Base-by-base conservation (phyloP, 2,329 filamentous ascomycete species). In the Fusarium longipes region DNA sequence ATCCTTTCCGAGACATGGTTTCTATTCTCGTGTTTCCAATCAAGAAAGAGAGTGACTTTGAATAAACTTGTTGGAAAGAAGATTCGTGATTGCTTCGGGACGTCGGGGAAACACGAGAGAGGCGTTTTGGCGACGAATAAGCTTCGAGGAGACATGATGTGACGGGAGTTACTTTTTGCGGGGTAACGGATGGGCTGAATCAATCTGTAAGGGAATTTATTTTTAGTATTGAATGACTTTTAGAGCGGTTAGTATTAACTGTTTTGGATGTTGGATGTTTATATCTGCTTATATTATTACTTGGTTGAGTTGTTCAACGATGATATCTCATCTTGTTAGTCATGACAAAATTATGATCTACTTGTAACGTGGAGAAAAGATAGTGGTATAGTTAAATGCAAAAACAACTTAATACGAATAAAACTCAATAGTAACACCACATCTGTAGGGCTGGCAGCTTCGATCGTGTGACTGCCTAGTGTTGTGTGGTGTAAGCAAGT, bases 401-500 rank as follows among this genome's bases (percentile, higher is more conserved):
- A 25, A 25, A 8, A n/a, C n/a, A n/a, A 24, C 10, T 5, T 25
- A 15, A 6, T 48, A 48, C n/a, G 9, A 32, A 39, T 8, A n/a
- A 12, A 30, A 6, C 36, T 11, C 11, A 39, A 38, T 5, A 24
- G 45, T 30, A 45, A 35, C 36, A 40, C 48, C 33, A 44, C 42
- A 55, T 53, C 33, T 44, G 42, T 50, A 65, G 48, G 62, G 61
- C 62, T 65, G 62, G 62, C 22, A 64, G 60, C 12, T 58, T 18
- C 44, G 59, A 63, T 63, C 60, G 59, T 63, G 60, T 64, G 60
- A 63, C 59, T 57, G n/a, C 49, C 33, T 25, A 27, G 38, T 27
- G 32, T 43, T 56, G 33, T 40, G 27, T 43, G 50, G 33, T 40
- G 27, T 11, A 48, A 65, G 62, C 55, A 65, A 65, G 62, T 65